phyloP scores from a whole-genome alignment of 1,284 basidiomycete species.

The Heliocybe sulcata region DNA sequence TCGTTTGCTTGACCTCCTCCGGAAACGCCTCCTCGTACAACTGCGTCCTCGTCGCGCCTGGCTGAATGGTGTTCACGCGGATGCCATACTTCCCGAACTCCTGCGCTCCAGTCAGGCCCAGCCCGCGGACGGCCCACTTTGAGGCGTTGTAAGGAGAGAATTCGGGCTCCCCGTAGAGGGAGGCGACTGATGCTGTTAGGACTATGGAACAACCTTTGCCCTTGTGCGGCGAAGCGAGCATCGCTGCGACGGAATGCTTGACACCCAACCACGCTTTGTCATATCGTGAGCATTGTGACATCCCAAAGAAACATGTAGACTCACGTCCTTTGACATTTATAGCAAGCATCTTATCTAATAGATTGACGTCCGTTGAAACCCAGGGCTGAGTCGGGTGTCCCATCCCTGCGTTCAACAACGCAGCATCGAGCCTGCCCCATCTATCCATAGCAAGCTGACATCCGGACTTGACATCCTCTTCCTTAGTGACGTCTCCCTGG shows the following conservation, averaged over 20 bases:
- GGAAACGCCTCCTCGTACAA: neutral
- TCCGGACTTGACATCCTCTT: neutral
- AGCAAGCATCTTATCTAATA: neutral
- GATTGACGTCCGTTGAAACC: neutral
- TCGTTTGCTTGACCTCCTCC: neutral
- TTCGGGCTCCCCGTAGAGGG: neutral
- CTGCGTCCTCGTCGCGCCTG: neutral
- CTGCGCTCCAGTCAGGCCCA: neutral
- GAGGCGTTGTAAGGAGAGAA: slow-evolving; percentile 1
- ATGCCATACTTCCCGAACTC: neutral
- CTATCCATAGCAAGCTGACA: neutral
- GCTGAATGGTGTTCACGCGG: slow-evolving; percentile 1
- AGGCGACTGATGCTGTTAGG: neutral
- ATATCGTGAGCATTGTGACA: neutral
- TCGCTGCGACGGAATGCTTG: neutral
- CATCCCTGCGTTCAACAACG: neutral
- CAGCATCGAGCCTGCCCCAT: neutral
- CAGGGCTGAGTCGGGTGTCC: neutral
- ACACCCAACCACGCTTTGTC: neutral
- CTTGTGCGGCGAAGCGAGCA: neutral
- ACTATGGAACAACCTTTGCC: neutral
- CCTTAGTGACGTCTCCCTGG: neutral
- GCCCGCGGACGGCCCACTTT: slow-evolving; percentile 1
- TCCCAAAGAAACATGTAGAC: neutral
- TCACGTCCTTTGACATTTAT: slow-evolving; percentile 1